Conservation (phyloP, 345 rosid genomes). For the Psidium guajava region DNA sequence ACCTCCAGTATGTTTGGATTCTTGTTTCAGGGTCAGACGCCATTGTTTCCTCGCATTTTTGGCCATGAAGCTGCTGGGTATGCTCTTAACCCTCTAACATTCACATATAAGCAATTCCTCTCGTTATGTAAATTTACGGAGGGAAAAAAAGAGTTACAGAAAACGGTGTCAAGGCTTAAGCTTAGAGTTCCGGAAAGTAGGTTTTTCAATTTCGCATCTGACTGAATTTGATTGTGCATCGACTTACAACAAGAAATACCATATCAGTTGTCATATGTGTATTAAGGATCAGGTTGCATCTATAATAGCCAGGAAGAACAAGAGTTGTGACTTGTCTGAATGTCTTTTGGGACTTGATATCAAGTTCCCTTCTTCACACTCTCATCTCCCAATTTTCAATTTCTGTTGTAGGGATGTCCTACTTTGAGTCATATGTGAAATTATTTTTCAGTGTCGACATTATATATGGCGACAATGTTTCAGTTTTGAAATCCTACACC, state of each 20-base stretch:
- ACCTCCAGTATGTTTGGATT: background rate
- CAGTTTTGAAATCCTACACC: background rate
- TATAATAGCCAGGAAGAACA: background rate
- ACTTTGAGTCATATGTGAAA: background rate
- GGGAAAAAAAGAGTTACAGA: background rate
- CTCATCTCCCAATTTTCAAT: background rate
- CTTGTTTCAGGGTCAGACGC: constrained; percentile 3
- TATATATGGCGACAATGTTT: background rate
- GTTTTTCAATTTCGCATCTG: background rate
- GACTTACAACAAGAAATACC: background rate
- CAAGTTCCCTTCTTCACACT: background rate
- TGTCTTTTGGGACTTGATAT: background rate
- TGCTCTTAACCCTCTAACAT: background rate
- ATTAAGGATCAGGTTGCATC: background rate
- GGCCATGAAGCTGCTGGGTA: constrained; percentile 40
- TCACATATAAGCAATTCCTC: background rate
- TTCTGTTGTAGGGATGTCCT: background rate
- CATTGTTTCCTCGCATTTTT: constrained; percentile 14
- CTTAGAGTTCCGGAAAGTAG: background rate
- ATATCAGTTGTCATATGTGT: background rate
- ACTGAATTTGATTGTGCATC: background rate
- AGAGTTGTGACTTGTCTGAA: background rate
- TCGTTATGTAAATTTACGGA: background rate
- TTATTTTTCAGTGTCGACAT: background rate
- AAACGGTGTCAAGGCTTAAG: background rate